Conservation (phyloP, 2,329 filamentous ascomycete species). For the Neofusicoccum parvum region DNA sequence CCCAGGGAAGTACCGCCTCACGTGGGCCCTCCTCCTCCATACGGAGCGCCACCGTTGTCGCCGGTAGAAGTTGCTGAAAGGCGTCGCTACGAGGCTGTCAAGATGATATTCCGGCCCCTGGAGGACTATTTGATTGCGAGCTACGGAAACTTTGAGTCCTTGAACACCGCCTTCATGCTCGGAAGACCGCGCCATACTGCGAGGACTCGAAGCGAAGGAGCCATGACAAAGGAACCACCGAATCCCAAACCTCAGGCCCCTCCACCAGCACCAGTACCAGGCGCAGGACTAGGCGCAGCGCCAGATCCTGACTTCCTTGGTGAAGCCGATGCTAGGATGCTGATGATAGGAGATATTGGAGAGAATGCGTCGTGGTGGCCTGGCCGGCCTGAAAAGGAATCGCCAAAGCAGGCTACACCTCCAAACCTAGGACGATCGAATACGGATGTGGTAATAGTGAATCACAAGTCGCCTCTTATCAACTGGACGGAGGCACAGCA, state of each 20-base stretch:
- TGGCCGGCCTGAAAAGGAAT: slow-evolving; percentile 46
- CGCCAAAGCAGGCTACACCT: not conserved
- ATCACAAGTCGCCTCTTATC: slow-evolving; percentile 66
- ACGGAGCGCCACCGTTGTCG: slow-evolving; percentile 25
- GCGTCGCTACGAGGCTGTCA: slow-evolving; percentile 44
- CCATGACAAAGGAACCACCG: slow-evolving; percentile 26
- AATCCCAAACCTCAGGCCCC: not conserved
- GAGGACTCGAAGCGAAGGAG: slow-evolving; percentile 48
- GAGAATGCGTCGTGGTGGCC: slow-evolving; percentile 87
- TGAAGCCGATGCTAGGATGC: slow-evolving; percentile 67
- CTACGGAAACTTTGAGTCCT: slow-evolving; percentile 68
- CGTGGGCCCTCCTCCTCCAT: not conserved
- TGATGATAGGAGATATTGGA: slow-evolving; percentile 73
- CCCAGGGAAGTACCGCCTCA: not conserved
- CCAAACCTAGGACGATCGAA: not conserved
- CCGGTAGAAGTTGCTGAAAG: slow-evolving; percentile 30
- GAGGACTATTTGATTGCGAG: slow-evolving; percentile 75
- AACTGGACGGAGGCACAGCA: slow-evolving; percentile 71
- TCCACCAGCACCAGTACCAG: not conserved
- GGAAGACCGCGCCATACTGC: slow-evolving; percentile 44
- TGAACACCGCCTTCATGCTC: slow-evolving; percentile 77
- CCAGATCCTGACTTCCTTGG: not conserved
- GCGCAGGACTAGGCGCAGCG: not conserved
- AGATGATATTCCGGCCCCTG: slow-evolving; percentile 70
- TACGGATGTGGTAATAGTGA: slow-evolving; percentile 45